These are phyloP conservation scores for Heterobasidion annosum DNA, from an alignment of 1,284 basidiomycete species.

Conservation along the genomic window DNA sequence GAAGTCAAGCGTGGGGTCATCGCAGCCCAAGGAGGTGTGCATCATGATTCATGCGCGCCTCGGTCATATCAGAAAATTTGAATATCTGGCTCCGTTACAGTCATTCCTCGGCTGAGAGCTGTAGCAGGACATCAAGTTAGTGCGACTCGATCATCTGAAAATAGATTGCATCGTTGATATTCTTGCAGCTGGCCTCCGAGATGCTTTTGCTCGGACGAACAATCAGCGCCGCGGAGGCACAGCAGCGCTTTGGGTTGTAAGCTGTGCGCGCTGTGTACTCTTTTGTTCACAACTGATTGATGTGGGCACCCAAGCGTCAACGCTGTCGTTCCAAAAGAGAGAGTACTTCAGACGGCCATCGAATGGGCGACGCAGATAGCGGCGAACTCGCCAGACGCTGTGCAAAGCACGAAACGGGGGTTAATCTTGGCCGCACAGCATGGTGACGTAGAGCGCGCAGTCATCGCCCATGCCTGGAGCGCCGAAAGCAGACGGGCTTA, in stretches of 20 bases:
- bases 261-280: slow-evolving; percentile 17
- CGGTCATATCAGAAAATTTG: background rate
- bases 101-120: slow-evolving; percentile 53
- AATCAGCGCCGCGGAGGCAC: slow-evolving; percentile 61
- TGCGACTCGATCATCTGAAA: background rate
- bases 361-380: slow-evolving; percentile 53
- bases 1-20: slow-evolving; percentile 79
- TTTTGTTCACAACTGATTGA: background rate
- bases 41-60: background rate
- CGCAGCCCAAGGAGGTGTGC: slow-evolving; percentile 65
- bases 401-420: slow-evolving; percentile 69
- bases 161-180: background rate
- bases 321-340: slow-evolving; percentile 45
- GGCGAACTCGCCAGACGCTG: slow-evolving; percentile 71
- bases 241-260: slow-evolving; percentile 68
- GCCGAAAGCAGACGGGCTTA: slow-evolving; percentile 50
- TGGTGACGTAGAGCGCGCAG: slow-evolving; percentile 45
- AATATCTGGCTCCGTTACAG: slow-evolving; percentile 20
- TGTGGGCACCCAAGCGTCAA: slow-evolving; percentile 44
- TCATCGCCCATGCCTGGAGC: slow-evolving; percentile 38
- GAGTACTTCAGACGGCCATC: slow-evolving; percentile 58
- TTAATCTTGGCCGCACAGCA: slow-evolving; percentile 45
- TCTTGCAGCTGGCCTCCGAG: slow-evolving; percentile 60
- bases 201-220: slow-evolving; percentile 66
- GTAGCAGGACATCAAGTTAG: slow-evolving; percentile 63